Percentiles rank a stretch among this genome's conserved stretches.
These are phyloP conservation scores for Ophiostoma sp. DNA, from an alignment of 2,329 filamentous ascomycete genomes.

Conservation along the genomic window DNA sequence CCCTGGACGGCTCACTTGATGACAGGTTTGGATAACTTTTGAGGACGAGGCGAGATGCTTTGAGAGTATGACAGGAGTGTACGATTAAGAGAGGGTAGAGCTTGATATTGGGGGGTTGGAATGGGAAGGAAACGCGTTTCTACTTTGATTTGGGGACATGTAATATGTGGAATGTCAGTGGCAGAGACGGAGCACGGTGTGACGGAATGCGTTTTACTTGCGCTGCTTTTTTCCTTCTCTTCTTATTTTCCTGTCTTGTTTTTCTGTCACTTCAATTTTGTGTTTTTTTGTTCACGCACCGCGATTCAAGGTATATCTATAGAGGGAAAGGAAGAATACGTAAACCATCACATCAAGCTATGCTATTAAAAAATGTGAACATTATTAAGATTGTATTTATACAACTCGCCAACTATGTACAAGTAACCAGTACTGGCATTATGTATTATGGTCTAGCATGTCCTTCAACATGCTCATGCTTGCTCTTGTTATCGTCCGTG, in stretches of 20 bases:
- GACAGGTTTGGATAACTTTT: constrained; percentile 24
- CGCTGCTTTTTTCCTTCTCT: background rate
- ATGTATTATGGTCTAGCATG: background rate
- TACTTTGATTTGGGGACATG: background rate
- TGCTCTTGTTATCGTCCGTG: background rate
- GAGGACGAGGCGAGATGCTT: background rate
- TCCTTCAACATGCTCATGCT: background rate
- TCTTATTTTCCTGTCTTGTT: background rate
- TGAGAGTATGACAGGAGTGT: background rate
- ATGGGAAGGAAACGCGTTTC: background rate
- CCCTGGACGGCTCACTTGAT: constrained; percentile 27
- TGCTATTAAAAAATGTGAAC: no score
- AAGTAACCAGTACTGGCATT: no score
- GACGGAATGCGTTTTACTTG: background rate
- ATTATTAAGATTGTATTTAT: no score
- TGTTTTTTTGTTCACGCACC: background rate
- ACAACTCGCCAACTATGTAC: no score
- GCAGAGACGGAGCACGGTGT: background rate
- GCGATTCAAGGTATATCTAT: background rate
- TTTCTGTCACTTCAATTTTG: background rate
- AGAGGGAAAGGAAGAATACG: background rate
- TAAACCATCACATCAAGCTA: background rate
- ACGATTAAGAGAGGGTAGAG: background rate
- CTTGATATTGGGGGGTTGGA: background rate
- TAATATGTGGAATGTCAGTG: background rate